Evolutionary conservation across 305 asterid species (phyloP).

Genomic region (Fraxinus platypoda): DNA sequence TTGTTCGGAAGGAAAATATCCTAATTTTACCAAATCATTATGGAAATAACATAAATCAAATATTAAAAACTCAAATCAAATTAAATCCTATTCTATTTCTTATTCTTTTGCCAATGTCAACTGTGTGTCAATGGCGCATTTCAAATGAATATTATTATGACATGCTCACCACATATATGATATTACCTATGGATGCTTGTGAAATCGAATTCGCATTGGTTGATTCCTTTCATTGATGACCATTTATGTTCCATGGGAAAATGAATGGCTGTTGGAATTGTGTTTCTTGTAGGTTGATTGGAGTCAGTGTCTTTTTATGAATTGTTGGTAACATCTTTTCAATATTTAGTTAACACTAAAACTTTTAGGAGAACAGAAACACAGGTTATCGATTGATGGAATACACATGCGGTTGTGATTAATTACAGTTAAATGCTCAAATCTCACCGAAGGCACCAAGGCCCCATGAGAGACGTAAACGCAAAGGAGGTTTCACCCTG

Average conservation of each 20-base stretch:
- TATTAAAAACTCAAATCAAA: background rate
- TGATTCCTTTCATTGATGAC: background rate
- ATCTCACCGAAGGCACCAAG: background rate
- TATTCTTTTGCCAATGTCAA: background rate
- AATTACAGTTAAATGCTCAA: constrained; percentile 1
- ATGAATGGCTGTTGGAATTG: background rate
- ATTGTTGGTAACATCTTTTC: background rate
- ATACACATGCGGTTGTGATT: background rate
- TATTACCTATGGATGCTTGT: background rate
- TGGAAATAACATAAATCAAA: background rate
- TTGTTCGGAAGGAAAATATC: background rate
- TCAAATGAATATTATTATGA: background rate
- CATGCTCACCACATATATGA: background rate
- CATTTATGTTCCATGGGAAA: background rate
- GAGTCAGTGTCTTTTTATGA: background rate
- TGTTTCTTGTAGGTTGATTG: background rate
- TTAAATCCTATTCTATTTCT: background rate
- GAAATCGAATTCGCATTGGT: background rate
- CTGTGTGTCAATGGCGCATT: background rate
- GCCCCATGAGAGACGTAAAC: background rate
- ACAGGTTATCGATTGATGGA: background rate
- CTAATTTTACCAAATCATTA: background rate
- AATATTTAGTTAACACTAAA: background rate
- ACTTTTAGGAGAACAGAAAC: background rate
- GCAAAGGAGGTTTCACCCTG: background rate